Base-by-base conservation (phyloP, 2,329 filamentous ascomycete species). In the Plenodomus biglobosus region DNA sequence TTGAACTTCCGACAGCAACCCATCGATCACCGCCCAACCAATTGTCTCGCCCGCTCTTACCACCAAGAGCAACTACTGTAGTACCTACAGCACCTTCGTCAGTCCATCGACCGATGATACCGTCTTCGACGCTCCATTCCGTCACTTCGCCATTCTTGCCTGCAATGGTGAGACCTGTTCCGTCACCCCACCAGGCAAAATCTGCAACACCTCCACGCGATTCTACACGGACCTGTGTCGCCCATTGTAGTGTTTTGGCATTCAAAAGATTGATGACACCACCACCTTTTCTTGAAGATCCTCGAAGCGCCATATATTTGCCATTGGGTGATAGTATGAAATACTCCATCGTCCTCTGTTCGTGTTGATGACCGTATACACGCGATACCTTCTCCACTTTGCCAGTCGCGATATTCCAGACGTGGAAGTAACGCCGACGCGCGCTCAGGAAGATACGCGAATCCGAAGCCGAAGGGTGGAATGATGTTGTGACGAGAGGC, bases 261-360 rank as follows among this genome's bases (percentile, higher is more conserved):
- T 87, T 87, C 20, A 99, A 76, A 19, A 99, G 78, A 70, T 96
- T 96, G 73, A 99, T 81, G 44, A 90, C 80, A 60, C 94, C 94
- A 47, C 92, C 91, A 21, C 91, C 90, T 72, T 95, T 96, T 64
- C 83, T 85, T 2, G 85, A 84, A 1, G 88, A 86, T 15, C 90
- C 90, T 15, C 90, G 80, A 3, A 99, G 75, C 10, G 87, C 94
- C 78, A 99, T 86, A 72, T 92, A 92, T 39, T 84, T 82, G 1
- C 92, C 92, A 65, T 90, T 90, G 0, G 94, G 92, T 38, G 89
- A 95, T 20, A 95, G 76, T 61, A 87, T 88, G 79, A 99, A 95
- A 22, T 80, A 80, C 72, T 97, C 94, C 90, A 96, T 96, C 35
- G 83, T 87, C 62, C 85, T 87, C 71, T 96, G 92, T 72, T 95